Evolutionary conservation across 2,329 filamentous ascomycete genomes (phyloP).

Genomic region (Ceratocystis ficicola): DNA sequence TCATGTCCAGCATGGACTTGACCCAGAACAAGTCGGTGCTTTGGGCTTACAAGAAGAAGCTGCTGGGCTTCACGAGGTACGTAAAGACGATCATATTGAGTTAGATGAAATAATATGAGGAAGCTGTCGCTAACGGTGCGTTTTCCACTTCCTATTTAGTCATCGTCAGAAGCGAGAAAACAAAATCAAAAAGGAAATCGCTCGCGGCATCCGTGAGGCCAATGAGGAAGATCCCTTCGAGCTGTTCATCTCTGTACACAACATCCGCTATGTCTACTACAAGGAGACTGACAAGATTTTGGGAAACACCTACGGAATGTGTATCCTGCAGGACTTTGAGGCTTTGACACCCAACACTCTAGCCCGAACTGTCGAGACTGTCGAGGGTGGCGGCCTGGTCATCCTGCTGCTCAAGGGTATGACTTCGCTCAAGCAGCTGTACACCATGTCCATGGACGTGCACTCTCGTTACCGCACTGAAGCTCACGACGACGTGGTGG

Average conservation of each 20-base stretch:
- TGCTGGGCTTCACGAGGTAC: slow-evolving; percentile 76
- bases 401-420: slow-evolving; percentile 88
- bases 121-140: neutral
- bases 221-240: slow-evolving; percentile 95
- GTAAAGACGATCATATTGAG: slow-evolving; percentile 1
- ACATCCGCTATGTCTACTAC: slow-evolving; percentile 98
- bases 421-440: slow-evolving; percentile 92
- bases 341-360: slow-evolving; percentile 94
- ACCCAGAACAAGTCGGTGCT: slow-evolving; percentile 86
- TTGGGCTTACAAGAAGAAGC: slow-evolving; percentile 98
- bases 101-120: neutral
- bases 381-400: slow-evolving; percentile 88
- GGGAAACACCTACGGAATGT: slow-evolving; percentile 97
- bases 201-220: slow-evolving; percentile 80
- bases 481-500: slow-evolving; percentile 86
- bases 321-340: slow-evolving; percentile 95
- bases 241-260: slow-evolving; percentile 88
- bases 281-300: slow-evolving; percentile 99
- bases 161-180: slow-evolving; percentile 96
- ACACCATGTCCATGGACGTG: slow-evolving; percentile 94
- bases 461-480: slow-evolving; percentile 94
- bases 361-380: slow-evolving; percentile 89
- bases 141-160: slow-evolving; percentile 32
- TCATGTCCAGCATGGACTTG: slow-evolving; percentile 78
- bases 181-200: slow-evolving; percentile 98